Base-by-base conservation (phyloP, 1,139 yeast genomes). In the Zygosaccharomyces pseudobailii region DNA sequence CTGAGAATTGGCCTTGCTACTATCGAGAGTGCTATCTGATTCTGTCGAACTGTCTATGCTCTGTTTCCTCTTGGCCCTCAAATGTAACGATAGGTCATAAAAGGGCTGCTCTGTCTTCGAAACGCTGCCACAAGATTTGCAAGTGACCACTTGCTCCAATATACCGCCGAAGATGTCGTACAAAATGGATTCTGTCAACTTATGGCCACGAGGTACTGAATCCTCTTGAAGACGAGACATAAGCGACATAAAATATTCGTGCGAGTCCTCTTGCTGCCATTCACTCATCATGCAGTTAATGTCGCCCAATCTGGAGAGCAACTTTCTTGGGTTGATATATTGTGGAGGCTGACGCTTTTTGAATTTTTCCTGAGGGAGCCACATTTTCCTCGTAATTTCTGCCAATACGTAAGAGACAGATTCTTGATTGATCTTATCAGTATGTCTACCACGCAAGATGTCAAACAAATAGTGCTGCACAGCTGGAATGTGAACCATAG, bases 211-310 rank as follows among this genome's bases (percentile, higher is more conserved):
- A 28, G 97, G 97, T 1, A 94, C 89, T 6, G 88, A 78, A 63
- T 90, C 97, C 65, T 90, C 97, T 67, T 90, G 97, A 49, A 90
- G 70, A 47, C 96, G 71, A 7, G 94, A 82, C 75, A 90, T 76
- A 52, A 90, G 71, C 17, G 95, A 86, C 96, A 90, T 89, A 65
- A 83, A 87, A 68, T 90, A 92, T 67, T 92, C 99, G 67, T 92
- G 99, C 0, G 96, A 86, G 66, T 92, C 99, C 68, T 92, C 97
- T 67, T 92, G 98, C 66, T 88, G 90, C 96, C 96, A 89, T 64
- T 84, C 92, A 35, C 90, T 82, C 96, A 90, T 88, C 94, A 87
- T 85, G 63, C 96, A 88, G 66, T 90, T 90, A 59, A 90, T 88
- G 58, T 88, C 96, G 45, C 79, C 87, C 48, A 90, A 71, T 53